These are phyloP conservation scores for Corylus avellana DNA, from an alignment of 306 rosid genomes.

Conservation along the genomic window DNA sequence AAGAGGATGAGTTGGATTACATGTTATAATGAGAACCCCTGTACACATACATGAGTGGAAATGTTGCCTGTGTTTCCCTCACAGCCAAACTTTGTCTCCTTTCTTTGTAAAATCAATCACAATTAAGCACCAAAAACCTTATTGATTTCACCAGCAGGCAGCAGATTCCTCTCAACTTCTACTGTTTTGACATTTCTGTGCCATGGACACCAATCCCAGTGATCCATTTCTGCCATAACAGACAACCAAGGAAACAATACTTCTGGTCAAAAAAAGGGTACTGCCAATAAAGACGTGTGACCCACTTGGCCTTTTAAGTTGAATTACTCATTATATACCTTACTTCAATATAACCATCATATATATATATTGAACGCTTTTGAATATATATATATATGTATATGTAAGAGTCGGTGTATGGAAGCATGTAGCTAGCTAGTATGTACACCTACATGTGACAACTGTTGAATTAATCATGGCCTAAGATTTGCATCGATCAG, in stretches of 20 bases:
- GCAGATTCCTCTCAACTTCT: too few relatives aligned
- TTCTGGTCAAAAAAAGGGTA: not conserved
- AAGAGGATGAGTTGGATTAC: slow-evolving; percentile 49
- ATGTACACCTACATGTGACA: slow-evolving; percentile 36
- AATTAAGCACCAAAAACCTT: not conserved
- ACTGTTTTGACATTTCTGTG: not conserved
- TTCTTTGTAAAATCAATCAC: slow-evolving; percentile 6
- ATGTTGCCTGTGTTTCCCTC: not conserved
- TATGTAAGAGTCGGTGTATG: not conserved
- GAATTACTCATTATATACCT: not conserved
- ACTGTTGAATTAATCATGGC: slow-evolving; percentile 45
- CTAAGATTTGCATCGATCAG: slow-evolving; percentile 46
- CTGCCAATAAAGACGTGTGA: not conserved
- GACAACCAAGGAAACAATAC: not conserved
- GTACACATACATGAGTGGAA: not conserved
- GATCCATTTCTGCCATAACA: not conserved
- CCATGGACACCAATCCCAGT: not conserved
- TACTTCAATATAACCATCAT: not conserved
- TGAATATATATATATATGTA: not conserved
- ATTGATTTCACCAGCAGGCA: not conserved
- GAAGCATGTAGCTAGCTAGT: not conserved
- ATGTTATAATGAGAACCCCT: slow-evolving; percentile 46
- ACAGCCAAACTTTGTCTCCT: not conserved
- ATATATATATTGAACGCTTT: not conserved
- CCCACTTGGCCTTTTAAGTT: not conserved